Evolutionary conservation across 306 rosid species (phyloP).

Genomic region (Vicia sativa): DNA sequence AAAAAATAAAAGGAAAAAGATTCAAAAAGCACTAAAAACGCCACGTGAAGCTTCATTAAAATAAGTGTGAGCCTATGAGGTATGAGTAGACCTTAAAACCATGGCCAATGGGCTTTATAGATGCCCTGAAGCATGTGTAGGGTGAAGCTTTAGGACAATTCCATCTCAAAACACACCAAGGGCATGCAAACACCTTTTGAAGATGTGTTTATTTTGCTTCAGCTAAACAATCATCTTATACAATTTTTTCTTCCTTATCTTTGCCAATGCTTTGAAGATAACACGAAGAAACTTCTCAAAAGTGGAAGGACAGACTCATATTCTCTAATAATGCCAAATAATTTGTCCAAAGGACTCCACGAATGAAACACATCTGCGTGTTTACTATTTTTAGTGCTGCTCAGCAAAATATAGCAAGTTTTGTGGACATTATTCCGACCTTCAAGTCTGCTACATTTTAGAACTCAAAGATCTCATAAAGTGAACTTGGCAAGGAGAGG

Average conservation of each 20-base stretch:
- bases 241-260: slow-evolving; percentile 14
- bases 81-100: slow-evolving; percentile 14
- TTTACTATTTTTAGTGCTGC: slow-evolving; percentile 12
- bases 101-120: slow-evolving; percentile 5
- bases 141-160: slow-evolving; percentile 1
- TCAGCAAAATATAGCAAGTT: slow-evolving; percentile 17
- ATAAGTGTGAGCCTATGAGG: slow-evolving; percentile 1
- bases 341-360: slow-evolving; percentile 2
- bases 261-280: not conserved
- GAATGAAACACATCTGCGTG: slow-evolving; percentile 1
- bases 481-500: slow-evolving; percentile 24
- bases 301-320: slow-evolving; percentile 22
- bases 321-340: slow-evolving; percentile 22
- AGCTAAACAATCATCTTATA: slow-evolving; percentile 14
- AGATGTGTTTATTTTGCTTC: slow-evolving; percentile 25
- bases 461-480: slow-evolving; percentile 22
- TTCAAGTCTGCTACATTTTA: slow-evolving; percentile 20
- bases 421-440: slow-evolving; percentile 3
- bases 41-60: not conserved
- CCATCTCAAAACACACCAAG: slow-evolving; percentile 19
- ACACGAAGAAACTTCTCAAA: slow-evolving; percentile 5
- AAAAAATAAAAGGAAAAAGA: not conserved
- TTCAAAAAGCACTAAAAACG: not conserved
- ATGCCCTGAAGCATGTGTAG: slow-evolving; percentile 16
- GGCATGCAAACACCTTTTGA: slow-evolving; percentile 24